phyloP scores from a whole-genome alignment of 2,329 filamentous ascomycete genomes.

The Calonectria hawksworthii region DNA sequence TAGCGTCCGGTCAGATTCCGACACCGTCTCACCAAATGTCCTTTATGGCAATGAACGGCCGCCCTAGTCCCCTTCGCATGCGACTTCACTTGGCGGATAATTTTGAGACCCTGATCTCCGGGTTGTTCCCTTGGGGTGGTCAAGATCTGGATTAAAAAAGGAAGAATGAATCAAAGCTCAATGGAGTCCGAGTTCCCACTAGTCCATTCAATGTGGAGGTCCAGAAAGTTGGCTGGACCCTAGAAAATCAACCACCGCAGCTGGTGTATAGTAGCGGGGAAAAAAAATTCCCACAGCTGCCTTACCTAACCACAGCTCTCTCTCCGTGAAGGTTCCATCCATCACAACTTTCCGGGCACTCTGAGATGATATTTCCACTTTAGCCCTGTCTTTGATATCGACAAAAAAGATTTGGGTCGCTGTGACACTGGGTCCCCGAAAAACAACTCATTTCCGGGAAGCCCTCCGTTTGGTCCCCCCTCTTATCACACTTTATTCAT shows the following conservation, averaged over 20 bases:
- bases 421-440: background rate
- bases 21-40: background rate
- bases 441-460: conserved; percentile 5
- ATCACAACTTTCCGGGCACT: background rate
- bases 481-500: background rate
- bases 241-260: background rate
- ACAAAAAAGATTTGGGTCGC: background rate
- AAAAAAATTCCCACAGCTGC: conserved; percentile 4
- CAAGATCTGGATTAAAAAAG: background rate
- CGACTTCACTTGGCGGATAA: background rate
- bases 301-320: conserved; percentile 1
- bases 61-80: background rate
- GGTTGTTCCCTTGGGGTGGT: background rate
- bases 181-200: background rate
- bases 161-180: background rate
- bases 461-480: background rate
- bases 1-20: background rate
- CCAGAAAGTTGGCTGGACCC: conserved; percentile 6
- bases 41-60: background rate
- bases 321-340: background rate
- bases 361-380: background rate
- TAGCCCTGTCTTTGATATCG: background rate
- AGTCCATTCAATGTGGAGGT: background rate
- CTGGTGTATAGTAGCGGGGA: background rate
- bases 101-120: conserved; percentile 1